These are phyloP conservation scores for Lagenaria siceraria DNA, from an alignment of 306 rosid genomes.

Conservation along the genomic window DNA sequence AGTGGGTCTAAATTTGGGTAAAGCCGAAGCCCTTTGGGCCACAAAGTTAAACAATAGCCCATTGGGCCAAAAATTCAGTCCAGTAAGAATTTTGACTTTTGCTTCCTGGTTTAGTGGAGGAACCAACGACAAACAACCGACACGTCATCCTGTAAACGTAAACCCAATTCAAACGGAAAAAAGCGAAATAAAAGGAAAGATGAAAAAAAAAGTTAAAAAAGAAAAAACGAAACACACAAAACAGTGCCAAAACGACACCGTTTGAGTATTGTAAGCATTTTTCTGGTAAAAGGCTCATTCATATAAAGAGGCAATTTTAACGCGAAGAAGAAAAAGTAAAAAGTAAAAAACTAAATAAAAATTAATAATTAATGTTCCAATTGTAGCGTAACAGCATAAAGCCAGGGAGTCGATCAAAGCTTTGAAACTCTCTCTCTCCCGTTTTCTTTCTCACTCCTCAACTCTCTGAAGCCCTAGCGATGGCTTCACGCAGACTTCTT, in stretches of 20 bases:
- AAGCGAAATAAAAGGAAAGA: not conserved
- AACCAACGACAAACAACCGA: not conserved
- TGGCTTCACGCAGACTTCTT: conserved; percentile 79
- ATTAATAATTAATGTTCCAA: conserved; percentile 5
- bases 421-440: not conserved
- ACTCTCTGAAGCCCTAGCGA: conserved; percentile 19
- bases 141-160: not conserved
- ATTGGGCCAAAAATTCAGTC: not conserved
- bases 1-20: not conserved
- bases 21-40: not conserved
- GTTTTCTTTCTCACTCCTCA: conserved; percentile 5
- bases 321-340: not conserved
- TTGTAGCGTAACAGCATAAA: conserved; percentile 15
- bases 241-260: not conserved
- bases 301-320: not conserved
- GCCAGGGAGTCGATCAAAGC: not conserved
- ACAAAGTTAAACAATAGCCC: not conserved
- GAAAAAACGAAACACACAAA: not conserved
- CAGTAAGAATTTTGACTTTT: conserved; percentile 2
- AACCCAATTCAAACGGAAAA: not conserved
- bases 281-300: not conserved
- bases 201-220: not conserved
- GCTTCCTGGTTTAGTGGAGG: conserved; percentile 1
- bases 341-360: not conserved
- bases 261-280: not conserved